Evolutionary conservation across 768 basidiomycete species (phyloP).

Genomic region (Mycena chlorophos): DNA sequence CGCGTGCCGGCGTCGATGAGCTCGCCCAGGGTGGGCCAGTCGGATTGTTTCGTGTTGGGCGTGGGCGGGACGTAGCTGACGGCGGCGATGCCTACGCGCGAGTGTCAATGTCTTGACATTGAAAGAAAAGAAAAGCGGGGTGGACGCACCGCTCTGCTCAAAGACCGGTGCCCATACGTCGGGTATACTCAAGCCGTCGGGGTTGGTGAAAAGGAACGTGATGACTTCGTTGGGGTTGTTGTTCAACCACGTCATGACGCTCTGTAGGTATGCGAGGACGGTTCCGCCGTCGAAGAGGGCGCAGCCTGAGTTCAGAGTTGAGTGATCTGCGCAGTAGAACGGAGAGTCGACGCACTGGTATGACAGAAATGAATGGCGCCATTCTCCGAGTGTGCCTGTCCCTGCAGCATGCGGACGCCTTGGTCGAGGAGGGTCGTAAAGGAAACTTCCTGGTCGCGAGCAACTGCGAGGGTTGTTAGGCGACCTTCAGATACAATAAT

Average conservation of each 20-base stretch:
- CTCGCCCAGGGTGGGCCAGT: constrained; percentile 51
- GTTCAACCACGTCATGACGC: constrained; percentile 56
- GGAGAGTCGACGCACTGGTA: constrained; percentile 44
- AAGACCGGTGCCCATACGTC: constrained; percentile 56
- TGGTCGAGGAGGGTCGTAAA: constrained; percentile 48
- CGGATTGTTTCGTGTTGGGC: constrained; percentile 27
- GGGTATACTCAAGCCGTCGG: constrained; percentile 51
- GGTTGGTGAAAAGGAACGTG: constrained; percentile 68
- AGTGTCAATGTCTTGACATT: neutral
- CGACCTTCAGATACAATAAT: neutral
- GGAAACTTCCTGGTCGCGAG: constrained; percentile 51
- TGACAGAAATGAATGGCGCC: constrained; percentile 66
- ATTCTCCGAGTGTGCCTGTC: constrained; percentile 52
- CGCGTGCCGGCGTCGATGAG: constrained; percentile 47
- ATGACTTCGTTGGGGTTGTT: constrained; percentile 66
- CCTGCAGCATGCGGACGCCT: constrained; percentile 61
- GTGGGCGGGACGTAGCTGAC: constrained; percentile 53
- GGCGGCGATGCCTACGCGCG: constrained; percentile 38
- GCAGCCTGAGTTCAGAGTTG: constrained; percentile 32
- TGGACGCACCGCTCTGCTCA: constrained; percentile 43
- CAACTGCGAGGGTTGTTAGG: too few species aligned
- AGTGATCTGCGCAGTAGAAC: neutral
- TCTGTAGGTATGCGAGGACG: constrained; percentile 48
- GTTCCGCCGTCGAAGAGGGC: constrained; percentile 58
- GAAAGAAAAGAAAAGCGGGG: neutral